Percentiles rank a stretch among this genome's conserved stretches.
Evolutionary conservation across 2,329 filamentous ascomycete species (phyloP).

Genomic region (Apiospora sp.): DNA sequence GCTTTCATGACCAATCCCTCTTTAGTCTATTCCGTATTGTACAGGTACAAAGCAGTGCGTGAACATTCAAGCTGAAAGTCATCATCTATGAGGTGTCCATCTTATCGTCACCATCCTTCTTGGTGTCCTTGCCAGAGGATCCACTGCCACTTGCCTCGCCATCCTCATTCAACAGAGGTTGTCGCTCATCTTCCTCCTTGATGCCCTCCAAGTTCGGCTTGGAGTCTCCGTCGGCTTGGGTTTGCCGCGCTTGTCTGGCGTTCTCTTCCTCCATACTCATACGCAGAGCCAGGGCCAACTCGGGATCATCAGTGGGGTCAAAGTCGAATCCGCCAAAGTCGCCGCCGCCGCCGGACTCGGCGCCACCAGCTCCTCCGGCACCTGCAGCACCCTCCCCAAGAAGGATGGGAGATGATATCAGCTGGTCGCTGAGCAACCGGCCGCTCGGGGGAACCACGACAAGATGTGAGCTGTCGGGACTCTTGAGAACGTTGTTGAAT

Average conservation of each 20-base stretch:
- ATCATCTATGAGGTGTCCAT: slow-evolving; percentile 82
- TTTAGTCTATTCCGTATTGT: slow-evolving; percentile 26
- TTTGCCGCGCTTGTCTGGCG: slow-evolving; percentile 87
- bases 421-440: slow-evolving; percentile 90
- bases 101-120: slow-evolving; percentile 70
- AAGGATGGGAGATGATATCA: slow-evolving; percentile 88
- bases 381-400: slow-evolving; percentile 77
- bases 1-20: neutral
- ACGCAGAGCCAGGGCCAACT: slow-evolving; percentile 89
- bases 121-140: slow-evolving; percentile 56
- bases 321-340: slow-evolving; percentile 85
- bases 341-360: slow-evolving; percentile 65
- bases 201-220: slow-evolving; percentile 84
- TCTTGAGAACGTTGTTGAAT: slow-evolving; percentile 93
- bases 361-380: slow-evolving; percentile 59
- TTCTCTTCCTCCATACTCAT: slow-evolving; percentile 99
- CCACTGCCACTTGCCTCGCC: slow-evolving; percentile 68
- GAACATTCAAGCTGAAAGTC: neutral
- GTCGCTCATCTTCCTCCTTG: slow-evolving; percentile 78
- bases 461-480: slow-evolving; percentile 88
- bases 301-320: slow-evolving; percentile 90
- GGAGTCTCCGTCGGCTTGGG: slow-evolving; percentile 76
- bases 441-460: slow-evolving; percentile 90
- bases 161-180: slow-evolving; percentile 69
- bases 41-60: slow-evolving; percentile 20